Conservation (phyloP, 108 stramenopile genomes). For the Asterionellopsis glacialis region DNA sequence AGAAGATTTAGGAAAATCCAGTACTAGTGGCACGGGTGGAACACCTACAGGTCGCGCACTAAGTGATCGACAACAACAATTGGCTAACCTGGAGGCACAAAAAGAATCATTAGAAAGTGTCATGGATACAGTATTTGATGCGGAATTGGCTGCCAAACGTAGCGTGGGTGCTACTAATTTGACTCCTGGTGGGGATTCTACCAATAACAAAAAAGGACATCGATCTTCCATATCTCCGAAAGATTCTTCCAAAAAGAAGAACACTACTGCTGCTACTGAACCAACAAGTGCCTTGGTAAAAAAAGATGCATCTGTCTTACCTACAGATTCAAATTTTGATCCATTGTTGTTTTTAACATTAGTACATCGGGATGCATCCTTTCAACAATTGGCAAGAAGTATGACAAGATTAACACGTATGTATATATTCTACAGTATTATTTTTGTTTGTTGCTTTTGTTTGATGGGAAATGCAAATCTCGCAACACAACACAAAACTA, state of each 20-base stretch:
- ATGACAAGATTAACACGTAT: constrained; percentile 74
- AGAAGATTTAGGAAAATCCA: constrained; percentile 23
- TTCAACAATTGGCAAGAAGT: constrained; percentile 60
- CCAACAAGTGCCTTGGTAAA: background rate
- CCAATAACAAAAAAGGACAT: no score
- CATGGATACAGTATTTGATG: constrained; percentile 27
- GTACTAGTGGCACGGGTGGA: constrained; percentile 23
- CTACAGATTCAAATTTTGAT: constrained; percentile 75
- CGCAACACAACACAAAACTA: no score
- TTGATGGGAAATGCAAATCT: no score
- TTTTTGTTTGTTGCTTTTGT: background rate
- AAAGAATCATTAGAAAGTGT: constrained; percentile 66
- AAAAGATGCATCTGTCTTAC: constrained; percentile 50
- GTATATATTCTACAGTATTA: constrained; percentile 12
- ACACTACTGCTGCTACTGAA: background rate
- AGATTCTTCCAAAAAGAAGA: no score
- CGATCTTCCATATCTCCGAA: no score
- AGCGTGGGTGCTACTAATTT: background rate
- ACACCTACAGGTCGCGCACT: constrained; percentile 3
- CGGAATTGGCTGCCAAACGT: constrained; percentile 29
- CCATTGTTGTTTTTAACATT: constrained; percentile 84
- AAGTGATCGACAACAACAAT: constrained; percentile 43
- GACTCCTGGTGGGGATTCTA: no score
- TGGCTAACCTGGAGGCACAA: constrained; percentile 54
- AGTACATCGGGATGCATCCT: constrained; percentile 72